phyloP scores from a whole-genome alignment of 2,329 filamentous ascomycete species.

The Emergomyces orientalis region DNA sequence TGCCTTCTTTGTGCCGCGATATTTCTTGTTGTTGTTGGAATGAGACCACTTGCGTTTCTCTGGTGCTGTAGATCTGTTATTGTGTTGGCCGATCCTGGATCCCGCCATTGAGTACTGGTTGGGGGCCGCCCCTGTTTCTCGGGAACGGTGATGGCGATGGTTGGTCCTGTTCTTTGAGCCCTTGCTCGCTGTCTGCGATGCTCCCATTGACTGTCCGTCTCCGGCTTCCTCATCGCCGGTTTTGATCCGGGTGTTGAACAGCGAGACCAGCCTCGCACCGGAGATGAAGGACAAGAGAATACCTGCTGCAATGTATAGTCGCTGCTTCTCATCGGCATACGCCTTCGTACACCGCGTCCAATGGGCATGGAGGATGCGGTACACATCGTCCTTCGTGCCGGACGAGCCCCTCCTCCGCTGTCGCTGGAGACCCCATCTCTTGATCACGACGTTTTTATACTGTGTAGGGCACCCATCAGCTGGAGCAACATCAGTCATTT shows the following conservation, averaged over 20 bases:
- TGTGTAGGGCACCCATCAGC: background rate
- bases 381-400: too few relatives aligned
- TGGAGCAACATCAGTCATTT: background rate
- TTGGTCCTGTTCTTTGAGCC: background rate
- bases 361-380: too few relatives aligned
- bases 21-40: background rate
- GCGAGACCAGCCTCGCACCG: constrained; percentile 1
- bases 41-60: background rate
- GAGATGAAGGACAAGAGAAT: constrained; percentile 4
- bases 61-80: background rate
- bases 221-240: too few relatives aligned
- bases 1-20: background rate
- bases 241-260: constrained; percentile 3
- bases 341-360: too few relatives aligned
- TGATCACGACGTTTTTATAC: background rate
- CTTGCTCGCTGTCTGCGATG: background rate
- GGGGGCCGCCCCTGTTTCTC: background rate
- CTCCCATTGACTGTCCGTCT: constrained; percentile 3
- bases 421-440: background rate
- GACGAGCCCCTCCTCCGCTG: background rate
- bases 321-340: constrained; percentile 6
- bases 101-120: background rate
- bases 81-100: background rate
- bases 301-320: background rate
- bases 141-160: too few relatives aligned